Percentiles rank a stretch among this genome's conserved stretches.
Evolutionary conservation across 345 rosid species (phyloP).

Genomic region (Populus tremula): DNA sequence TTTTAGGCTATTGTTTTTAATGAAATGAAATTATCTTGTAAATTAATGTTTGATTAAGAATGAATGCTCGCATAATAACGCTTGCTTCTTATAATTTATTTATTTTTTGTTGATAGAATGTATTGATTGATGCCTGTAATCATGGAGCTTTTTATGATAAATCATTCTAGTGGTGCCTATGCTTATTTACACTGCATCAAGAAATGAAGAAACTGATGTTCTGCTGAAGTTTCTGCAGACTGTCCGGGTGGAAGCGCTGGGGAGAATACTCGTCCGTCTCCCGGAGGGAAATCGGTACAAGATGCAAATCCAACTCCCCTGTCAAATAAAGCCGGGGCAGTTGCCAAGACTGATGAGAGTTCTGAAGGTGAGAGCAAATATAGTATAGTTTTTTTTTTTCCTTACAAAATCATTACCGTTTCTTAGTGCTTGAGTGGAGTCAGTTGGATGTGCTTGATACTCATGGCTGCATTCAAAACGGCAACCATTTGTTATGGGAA

Average conservation of each 20-base stretch:
- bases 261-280: neutral
- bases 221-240: slow-evolving; percentile 14
- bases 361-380: slow-evolving; percentile 7
- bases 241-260: neutral
- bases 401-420: neutral
- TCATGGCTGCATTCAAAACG: neutral
- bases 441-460: too few relatives aligned
- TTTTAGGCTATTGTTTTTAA: neutral
- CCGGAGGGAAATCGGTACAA: slow-evolving; percentile 1
- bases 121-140: neutral
- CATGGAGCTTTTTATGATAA: neutral
- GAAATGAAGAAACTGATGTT: neutral
- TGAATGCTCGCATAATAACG: too few relatives aligned
- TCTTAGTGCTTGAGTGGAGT: neutral
- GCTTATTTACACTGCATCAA: neutral
- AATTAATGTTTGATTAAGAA: neutral
- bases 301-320: slow-evolving; percentile 7
- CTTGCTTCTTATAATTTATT: too few relatives aligned
- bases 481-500: neutral
- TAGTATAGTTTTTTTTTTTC: neutral
- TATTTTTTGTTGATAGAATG: neutral
- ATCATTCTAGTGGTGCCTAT: neutral
- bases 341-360: slow-evolving; percentile 2
- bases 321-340: slow-evolving; percentile 4
- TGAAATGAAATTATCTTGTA: neutral